Evolutionary conservation across 345 rosid genomes (phyloP), one percentile per base, ranked within the genome.

Genomic region (Citrus inodora): DNA sequence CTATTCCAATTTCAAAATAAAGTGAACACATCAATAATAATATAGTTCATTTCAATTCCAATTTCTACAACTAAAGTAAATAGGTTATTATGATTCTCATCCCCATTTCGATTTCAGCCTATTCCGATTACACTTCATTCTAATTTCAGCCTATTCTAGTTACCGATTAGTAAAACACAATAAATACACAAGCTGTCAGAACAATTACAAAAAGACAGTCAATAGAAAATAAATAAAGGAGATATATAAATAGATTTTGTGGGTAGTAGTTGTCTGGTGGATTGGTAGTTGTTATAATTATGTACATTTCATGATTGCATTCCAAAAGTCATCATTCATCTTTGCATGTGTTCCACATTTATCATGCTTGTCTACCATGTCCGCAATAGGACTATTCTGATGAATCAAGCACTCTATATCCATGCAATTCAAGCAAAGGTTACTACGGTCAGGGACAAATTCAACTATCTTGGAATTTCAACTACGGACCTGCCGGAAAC

Each of bases 401-500:
- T 67, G 73, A 76, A 51, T 19, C 1, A 28, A 80, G 70, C 82
- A 78, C 80, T 3, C 83, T 82, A 46, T 93, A 85, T 79, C 92
- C 90, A 65, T 92, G 98, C 80, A 83, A 81, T 21, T 83, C 90
- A 6, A 75, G 74, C 53, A 84, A 87, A 70, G 79, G 83, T 0
- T 88, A 88, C 80, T 71, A 81, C 16, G 90, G 89, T 17, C 82
- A 88, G 0, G 93, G 88, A 37, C 89, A 86, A 1, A 65, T 88
- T 38, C 91, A 90, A 58, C 79, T 90, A n/a, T 75, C 90, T 10
- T 82, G 88, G 89, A 90, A 88, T 81, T 76, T 17, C 70, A 86
- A 86, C 76, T 87, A 87, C 3, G 87, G 90, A 37, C 78, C 86
- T 0, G 90, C 86, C 2, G 86, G 89, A 67, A 14, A 51, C 0